Percentiles rank a stretch among this genome's conserved stretches.
Conservation (phyloP, 495 filamentous ascomycete genomes). For the Penicillium flavigenum region DNA sequence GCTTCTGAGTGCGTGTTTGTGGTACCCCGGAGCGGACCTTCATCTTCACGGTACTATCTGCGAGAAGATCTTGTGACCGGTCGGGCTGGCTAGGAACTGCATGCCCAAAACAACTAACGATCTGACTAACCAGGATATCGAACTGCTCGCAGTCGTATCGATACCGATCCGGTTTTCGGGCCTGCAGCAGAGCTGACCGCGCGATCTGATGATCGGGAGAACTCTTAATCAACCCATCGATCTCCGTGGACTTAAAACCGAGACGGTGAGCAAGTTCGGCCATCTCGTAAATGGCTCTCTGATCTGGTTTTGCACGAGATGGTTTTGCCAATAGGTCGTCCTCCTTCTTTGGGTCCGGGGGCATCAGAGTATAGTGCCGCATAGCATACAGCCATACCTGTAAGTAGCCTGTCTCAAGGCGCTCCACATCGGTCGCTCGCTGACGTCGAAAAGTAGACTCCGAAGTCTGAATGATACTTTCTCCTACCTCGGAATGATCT, state of each 20-base stretch:
- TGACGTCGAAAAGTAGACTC: constrained; percentile 22
- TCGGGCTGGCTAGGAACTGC: constrained; percentile 18
- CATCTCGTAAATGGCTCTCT: constrained; percentile 30
- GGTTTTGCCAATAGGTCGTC: constrained; percentile 25
- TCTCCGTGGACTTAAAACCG: constrained; percentile 29
- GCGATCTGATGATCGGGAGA: constrained; percentile 35
- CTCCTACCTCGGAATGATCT: too few relatives aligned
- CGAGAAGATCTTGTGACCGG: constrained; percentile 6
- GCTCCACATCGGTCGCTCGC: constrained; percentile 7
- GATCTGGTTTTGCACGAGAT: constrained; percentile 23
- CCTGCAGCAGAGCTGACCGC: constrained; percentile 29
- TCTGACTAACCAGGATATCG: constrained; percentile 21
- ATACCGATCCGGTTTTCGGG: constrained; percentile 31
- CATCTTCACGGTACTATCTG: constrained; percentile 15
- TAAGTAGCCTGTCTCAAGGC: constrained; percentile 23
- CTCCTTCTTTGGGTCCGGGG: constrained; percentile 23
- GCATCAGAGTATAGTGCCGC: constrained; percentile 28
- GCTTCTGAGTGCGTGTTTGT: constrained; percentile 16
- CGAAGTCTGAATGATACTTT: constrained; percentile 31
- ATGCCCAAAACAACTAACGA: constrained; percentile 22
- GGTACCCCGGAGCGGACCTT: constrained; percentile 23
- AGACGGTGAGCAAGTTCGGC: constrained; percentile 28
- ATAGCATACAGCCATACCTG: constrained; percentile 33
- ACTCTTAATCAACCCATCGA: constrained; percentile 21
- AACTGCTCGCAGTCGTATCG: constrained; percentile 26